Percentiles rank a stretch among this genome's conserved stretches.
Evolutionary conservation across 148 eudicot species (phyloP).

Genomic region (Cornus florida): DNA sequence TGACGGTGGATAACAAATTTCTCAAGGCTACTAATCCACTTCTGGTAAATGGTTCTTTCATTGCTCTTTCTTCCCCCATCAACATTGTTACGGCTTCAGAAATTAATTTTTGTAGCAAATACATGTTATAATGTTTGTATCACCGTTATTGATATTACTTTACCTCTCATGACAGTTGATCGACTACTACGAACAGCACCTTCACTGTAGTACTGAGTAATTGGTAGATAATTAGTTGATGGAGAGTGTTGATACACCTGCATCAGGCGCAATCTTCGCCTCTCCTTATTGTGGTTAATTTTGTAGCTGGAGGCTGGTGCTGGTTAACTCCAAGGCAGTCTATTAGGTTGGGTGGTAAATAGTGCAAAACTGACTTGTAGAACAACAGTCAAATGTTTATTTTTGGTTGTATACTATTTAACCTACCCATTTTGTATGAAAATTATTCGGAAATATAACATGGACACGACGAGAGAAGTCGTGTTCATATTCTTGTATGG

Average conservation of each 20-base stretch:
- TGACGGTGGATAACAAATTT: constrained; percentile 76
- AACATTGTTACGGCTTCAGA: not conserved
- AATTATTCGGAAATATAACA: not conserved
- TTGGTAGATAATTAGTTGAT: not conserved
- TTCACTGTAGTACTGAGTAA: constrained; percentile 32
- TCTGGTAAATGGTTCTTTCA: constrained; percentile 46
- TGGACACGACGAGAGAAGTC: not conserved
- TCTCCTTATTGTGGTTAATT: constrained; percentile 18
- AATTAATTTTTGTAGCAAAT: not conserved
- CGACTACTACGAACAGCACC: constrained; percentile 73
- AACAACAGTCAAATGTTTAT: not conserved
- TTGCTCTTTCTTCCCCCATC: not conserved
- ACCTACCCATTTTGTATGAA: not conserved
- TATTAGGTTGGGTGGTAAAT: not conserved
- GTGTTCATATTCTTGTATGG: not conserved
- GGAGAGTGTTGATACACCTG: not conserved
- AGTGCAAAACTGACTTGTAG: constrained; percentile 10
- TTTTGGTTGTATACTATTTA: not conserved
- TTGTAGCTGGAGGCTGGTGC: constrained; percentile 16
- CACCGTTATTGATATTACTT: not conserved
- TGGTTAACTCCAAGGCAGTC: constrained; percentile 7
- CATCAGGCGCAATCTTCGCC: not conserved
- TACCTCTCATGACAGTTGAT: constrained; percentile 63
- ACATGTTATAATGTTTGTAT: not conserved
- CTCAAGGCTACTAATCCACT: constrained; percentile 83